Evolutionary conservation across 768 basidiomycete species (phyloP).

Genomic region (Lenzites betulinus): DNA sequence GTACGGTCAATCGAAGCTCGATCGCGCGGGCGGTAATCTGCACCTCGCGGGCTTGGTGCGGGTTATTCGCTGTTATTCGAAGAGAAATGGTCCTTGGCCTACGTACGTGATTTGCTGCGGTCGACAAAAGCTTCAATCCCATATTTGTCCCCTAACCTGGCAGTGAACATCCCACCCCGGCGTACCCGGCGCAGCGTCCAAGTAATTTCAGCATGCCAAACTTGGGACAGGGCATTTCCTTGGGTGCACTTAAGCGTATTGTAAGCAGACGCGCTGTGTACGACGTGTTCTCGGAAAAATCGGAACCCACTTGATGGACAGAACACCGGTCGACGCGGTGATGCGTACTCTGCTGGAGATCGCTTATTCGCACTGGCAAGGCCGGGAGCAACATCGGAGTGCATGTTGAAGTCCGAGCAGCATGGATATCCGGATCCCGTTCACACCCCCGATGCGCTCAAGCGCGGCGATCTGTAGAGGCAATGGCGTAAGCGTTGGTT

Average conservation of each 20-base stretch:
- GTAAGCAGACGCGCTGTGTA: background rate
- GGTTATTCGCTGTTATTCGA: background rate
- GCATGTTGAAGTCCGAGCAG: no score
- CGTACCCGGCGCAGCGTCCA: background rate
- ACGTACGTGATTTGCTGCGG: background rate
- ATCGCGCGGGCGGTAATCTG: slow-evolving; percentile 9
- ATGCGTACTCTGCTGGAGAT: no score
- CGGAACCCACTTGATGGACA: no score
- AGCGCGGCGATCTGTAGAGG: background rate
- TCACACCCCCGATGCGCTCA: background rate
- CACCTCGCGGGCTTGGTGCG: background rate
- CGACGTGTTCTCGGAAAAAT: no score
- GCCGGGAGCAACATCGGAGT: no score
- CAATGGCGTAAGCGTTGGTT: slow-evolving; percentile 5
- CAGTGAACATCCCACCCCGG: background rate
- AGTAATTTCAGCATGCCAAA: background rate
- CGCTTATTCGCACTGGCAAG: no score
- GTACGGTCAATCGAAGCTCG: slow-evolving; percentile 4
- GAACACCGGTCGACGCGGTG: no score
- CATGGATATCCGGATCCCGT: background rate
- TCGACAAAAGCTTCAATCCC: no score
- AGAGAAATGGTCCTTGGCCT: background rate
- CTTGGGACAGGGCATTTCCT: no score
- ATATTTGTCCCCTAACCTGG: background rate
- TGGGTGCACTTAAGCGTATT: background rate